Percentiles rank a stretch among this genome's conserved stretches.
phyloP scores from a whole-genome alignment of 148 eudicot genomes.

The Selenicereus undatus region DNA sequence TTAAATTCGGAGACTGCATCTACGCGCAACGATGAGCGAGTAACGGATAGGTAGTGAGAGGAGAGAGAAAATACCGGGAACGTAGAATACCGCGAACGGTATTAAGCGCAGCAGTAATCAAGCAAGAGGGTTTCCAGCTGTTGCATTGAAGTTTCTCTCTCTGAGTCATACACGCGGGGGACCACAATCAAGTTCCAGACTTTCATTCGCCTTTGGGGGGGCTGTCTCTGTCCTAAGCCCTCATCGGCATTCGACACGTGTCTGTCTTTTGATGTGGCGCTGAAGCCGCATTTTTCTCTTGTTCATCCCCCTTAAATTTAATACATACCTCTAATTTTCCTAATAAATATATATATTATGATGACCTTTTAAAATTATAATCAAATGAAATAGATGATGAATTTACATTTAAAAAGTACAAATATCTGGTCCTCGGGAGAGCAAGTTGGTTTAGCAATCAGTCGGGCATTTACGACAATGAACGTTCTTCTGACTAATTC shows the following conservation, averaged over 20 bases:
- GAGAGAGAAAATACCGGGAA: background rate
- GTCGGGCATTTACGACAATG: too few relatives aligned
- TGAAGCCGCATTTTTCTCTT: background rate
- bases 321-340: background rate
- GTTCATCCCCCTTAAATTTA: background rate
- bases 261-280: background rate
- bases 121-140: background rate
- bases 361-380: too few relatives aligned
- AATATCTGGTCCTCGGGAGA: too few relatives aligned
- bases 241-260: conserved; percentile 1
- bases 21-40: background rate
- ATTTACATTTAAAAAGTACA: too few relatives aligned
- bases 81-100: background rate
- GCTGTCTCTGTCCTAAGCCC: background rate
- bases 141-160: background rate
- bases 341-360: too few relatives aligned
- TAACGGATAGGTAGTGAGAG: background rate
- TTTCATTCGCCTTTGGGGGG: background rate
- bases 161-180: conserved; percentile 1
- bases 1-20: background rate
- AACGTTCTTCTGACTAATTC: too few relatives aligned
- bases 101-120: too few relatives aligned
- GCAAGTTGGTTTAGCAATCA: too few relatives aligned
- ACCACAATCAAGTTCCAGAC: too few relatives aligned
- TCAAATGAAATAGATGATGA: too few relatives aligned